Evolutionary conservation across 2,329 filamentous ascomycete genomes (phyloP).

Genomic region (Hypoxylon sp.): DNA sequence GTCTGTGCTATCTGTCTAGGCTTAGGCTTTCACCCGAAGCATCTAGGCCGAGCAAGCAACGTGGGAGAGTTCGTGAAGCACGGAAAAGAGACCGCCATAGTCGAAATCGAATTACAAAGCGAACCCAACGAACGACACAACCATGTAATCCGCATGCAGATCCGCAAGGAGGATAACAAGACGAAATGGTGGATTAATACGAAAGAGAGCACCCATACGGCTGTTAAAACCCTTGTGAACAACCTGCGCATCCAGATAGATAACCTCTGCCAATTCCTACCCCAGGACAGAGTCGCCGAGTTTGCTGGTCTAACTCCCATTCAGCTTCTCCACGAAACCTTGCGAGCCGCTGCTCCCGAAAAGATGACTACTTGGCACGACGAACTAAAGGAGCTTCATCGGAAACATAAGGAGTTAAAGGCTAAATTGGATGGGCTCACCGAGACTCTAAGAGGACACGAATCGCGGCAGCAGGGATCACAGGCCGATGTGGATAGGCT

Average conservation of each 20-base stretch:
- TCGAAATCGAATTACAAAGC: constrained; percentile 89
- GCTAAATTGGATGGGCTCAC: constrained; percentile 64
- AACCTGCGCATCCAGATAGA: constrained; percentile 92
- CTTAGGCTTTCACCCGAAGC: constrained; percentile 81
- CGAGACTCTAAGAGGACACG: constrained; percentile 71
- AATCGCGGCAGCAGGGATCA: constrained; percentile 77
- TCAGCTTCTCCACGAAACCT: constrained; percentile 83
- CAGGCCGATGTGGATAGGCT: constrained; percentile 85
- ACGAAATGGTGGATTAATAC: constrained; percentile 82
- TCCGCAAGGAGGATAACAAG: constrained; percentile 83
- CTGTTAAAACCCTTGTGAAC: constrained; percentile 72
- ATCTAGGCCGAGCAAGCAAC: constrained; percentile 85
- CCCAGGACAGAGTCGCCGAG: constrained; percentile 94
- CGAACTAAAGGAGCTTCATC: constrained; percentile 74
- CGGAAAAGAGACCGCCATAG: constrained; percentile 76
- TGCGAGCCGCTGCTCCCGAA: constrained; percentile 84
- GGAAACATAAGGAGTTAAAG: constrained; percentile 71
- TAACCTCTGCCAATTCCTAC: constrained; percentile 96
- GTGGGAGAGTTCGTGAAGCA: constrained; percentile 94
- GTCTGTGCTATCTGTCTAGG: constrained; percentile 97
- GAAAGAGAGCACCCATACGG: constrained; percentile 66
- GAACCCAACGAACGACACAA: constrained; percentile 69
- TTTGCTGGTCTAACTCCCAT: constrained; percentile 86
- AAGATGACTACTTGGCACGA: constrained; percentile 84
- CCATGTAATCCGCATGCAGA: constrained; percentile 76